phyloP scores from a whole-genome alignment of 345 rosid genomes.

The Mangifera indica region DNA sequence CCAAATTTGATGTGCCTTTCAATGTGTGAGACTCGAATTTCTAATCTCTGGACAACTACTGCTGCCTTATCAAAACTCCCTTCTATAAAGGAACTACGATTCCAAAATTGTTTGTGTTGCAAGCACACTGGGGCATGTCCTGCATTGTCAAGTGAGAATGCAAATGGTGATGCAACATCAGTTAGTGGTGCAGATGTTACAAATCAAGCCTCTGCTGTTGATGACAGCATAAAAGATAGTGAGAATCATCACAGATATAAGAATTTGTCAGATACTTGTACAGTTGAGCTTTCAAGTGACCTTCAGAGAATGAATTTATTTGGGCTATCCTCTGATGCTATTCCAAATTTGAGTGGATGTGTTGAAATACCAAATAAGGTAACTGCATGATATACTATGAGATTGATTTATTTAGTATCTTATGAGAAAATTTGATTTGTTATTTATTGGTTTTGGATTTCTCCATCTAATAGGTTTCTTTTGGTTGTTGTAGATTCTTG shows the following conservation, averaged over 20 bases:
- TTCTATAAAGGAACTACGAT: conserved; percentile 45
- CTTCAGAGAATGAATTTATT: conserved; percentile 15
- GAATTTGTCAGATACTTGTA: conserved; percentile 14
- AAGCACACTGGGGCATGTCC: conserved; percentile 44
- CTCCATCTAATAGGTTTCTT: conserved; percentile 25
- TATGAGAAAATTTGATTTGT: conserved; percentile 10
- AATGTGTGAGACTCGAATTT: conserved; percentile 56
- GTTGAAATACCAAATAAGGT: conserved; percentile 17
- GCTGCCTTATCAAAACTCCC: conserved; percentile 47
- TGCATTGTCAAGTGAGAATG: conserved; percentile 28
- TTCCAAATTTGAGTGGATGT: conserved; percentile 11
- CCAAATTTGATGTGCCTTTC: conserved; percentile 50
- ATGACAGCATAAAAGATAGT: conserved; percentile 10
- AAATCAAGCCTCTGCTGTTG: conserved; percentile 7
- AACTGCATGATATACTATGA: conserved; percentile 5
- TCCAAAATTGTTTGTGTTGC: conserved; percentile 56
- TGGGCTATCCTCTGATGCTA: conserved; percentile 12
- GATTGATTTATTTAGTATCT: not conserved
- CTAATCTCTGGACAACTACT: conserved; percentile 51
- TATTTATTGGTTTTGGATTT: conserved; percentile 16
- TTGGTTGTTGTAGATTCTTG: conserved; percentile 30
- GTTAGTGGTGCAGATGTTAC: conserved; percentile 16
- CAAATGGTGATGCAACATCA: conserved; percentile 11
- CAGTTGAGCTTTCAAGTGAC: conserved; percentile 21
- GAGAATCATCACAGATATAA: conserved; percentile 2